These are phyloP conservation scores for Taiozyma sp. DNA, from an alignment of 1,139 yeast species.

Conservation along the genomic window DNA sequence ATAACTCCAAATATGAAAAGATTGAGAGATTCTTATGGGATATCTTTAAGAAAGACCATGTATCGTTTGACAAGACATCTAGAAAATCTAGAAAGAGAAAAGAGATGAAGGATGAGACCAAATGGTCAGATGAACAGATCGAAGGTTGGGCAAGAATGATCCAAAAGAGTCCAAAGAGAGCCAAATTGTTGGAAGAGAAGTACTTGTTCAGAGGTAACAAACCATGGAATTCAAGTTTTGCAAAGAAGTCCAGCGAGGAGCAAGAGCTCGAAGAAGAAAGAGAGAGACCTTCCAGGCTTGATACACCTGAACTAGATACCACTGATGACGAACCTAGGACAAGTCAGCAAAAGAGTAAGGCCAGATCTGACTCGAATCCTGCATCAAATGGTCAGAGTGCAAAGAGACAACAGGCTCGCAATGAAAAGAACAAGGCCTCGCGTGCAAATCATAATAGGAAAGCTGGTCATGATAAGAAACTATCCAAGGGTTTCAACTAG, in stretches of 20 bases:
- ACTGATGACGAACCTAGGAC: neutral
- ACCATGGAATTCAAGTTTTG: conserved; percentile 12
- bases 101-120: conserved; percentile 45
- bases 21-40: conserved; percentile 57
- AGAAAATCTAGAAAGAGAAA: conserved; percentile 52
- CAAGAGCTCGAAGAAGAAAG: conserved; percentile 3
- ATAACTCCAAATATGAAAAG: conserved; percentile 21
- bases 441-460: conserved; percentile 64
- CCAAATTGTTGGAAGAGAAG: conserved; percentile 56
- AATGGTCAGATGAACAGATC: conserved; percentile 85
- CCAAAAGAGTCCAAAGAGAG: conserved; percentile 57
- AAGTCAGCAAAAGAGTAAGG: neutral
- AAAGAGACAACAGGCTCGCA: conserved; percentile 37
- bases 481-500: conserved; percentile 27
- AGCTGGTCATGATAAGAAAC: conserved; percentile 53
- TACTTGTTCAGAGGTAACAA: conserved; percentile 37
- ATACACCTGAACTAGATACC: neutral
- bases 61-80: conserved; percentile 42
- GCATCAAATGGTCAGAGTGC: conserved; percentile 5
- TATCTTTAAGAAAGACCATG: conserved; percentile 48
- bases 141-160: conserved; percentile 92
- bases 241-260: conserved; percentile 3
- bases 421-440: conserved; percentile 53
- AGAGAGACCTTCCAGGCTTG: conserved; percentile 7
- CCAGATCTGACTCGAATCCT: conserved; percentile 2